Evolutionary conservation across 2,329 filamentous ascomycete species (phyloP).

Genomic region (Leptodontidium sp.): DNA sequence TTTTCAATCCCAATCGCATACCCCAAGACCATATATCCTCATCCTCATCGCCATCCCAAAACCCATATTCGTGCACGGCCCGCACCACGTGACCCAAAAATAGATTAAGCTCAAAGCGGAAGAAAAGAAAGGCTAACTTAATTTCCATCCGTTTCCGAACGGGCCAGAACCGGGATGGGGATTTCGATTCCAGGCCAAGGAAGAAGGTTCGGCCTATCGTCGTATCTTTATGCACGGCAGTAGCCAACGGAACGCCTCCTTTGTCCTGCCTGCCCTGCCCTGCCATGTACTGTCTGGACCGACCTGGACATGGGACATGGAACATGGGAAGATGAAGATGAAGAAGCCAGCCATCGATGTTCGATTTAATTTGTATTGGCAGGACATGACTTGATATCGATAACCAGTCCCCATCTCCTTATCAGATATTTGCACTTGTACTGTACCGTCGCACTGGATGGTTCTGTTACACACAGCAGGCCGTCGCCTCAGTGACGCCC

Average conservation of each 20-base stretch:
- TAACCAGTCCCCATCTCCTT: background rate
- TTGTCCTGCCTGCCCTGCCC: background rate
- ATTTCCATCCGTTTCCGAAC: background rate
- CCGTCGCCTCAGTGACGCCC: background rate
- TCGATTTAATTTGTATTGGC: too few species aligned
- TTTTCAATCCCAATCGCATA: too few species aligned
- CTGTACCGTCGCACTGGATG: too few species aligned
- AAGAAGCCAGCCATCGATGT: background rate
- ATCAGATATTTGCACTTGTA: background rate
- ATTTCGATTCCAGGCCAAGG: background rate
- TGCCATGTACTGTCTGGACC: too few species aligned
- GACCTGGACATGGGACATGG: background rate
- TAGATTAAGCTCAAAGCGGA: slow-evolving; percentile 17
- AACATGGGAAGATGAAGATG: background rate
- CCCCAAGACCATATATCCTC: too few species aligned
- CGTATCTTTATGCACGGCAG: slow-evolving; percentile 12
- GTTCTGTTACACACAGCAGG: background rate
- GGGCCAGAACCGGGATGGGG: background rate
- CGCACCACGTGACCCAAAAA: background rate
- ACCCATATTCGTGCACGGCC: background rate
- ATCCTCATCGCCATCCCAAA: background rate
- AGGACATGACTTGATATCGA: too few species aligned
- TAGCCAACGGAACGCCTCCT: slow-evolving; percentile 10
- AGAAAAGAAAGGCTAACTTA: slow-evolving; percentile 3
- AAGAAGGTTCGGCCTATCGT: slow-evolving; percentile 17